A percentile compares a stretch with the other conserved stretches of the same genome.
Conservation (phyloP, 2,329 filamentous ascomycete species). For the Exserohilum rostratum region DNA sequence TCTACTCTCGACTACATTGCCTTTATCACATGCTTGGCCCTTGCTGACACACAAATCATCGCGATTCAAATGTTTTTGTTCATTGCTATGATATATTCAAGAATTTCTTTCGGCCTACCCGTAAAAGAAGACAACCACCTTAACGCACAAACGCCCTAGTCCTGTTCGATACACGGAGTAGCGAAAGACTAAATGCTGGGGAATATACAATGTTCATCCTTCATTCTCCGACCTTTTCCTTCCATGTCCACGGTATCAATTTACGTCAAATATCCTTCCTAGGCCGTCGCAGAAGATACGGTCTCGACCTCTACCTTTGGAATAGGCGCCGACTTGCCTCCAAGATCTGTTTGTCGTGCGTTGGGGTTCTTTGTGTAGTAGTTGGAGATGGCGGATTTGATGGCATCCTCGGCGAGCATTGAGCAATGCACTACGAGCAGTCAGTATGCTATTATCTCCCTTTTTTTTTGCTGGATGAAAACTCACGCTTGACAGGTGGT, state of each 20-base stretch:
- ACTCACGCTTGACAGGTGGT: constrained; percentile 84
- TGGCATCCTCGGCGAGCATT: constrained; percentile 90
- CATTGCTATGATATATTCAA: constrained; percentile 8
- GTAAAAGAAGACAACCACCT: constrained; percentile 9
- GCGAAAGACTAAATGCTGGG: constrained; percentile 14
- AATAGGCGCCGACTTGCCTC: constrained; percentile 73
- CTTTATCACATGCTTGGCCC: neutral
- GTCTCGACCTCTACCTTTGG: constrained; percentile 69
- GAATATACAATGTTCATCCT: neutral
- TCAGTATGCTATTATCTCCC: constrained; percentile 17
- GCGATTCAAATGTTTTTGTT: constrained; percentile 12
- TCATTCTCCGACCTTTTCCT: neutral
- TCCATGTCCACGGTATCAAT: constrained; percentile 27
- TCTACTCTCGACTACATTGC: neutral
- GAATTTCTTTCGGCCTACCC: constrained; percentile 10
- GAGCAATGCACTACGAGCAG: constrained; percentile 77
- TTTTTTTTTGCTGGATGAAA: neutral
- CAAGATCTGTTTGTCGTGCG: constrained; percentile 73
- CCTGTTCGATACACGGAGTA: constrained; percentile 11
- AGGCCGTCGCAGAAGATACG: constrained; percentile 49
- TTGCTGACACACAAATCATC: neutral
- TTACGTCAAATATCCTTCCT: constrained; percentile 27
- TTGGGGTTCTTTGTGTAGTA: constrained; percentile 92
- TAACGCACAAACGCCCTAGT: constrained; percentile 22
- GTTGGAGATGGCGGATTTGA: constrained; percentile 89